Evolutionary conservation across 352 stramenopile genomes (phyloP), one percentile per base, ranked within the genome.

Genomic region (Phytophthora pini): DNA sequence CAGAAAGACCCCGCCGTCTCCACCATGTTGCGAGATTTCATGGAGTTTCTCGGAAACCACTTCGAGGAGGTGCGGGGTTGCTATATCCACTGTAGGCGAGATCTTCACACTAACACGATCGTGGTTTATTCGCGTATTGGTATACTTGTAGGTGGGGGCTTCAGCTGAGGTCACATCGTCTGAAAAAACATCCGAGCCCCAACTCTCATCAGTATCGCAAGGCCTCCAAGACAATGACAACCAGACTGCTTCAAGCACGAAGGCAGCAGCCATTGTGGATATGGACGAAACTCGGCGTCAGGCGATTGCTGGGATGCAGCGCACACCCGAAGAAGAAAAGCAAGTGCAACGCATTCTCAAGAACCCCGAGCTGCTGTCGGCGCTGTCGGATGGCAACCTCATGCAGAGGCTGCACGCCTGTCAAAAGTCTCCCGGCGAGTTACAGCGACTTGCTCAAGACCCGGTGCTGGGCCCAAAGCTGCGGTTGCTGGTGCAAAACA

Each of bases 281-380:
- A 34, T 90, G 47, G 76, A 90, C 32, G 75, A 79, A 8, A 57
- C 58, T 10, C 70, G 80, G n/a, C 84, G 77, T 15, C 43, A 83
- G 12, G 84, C 84, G 8, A 82, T 93, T 41, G 72, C 70, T n/a
- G 70, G 56, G 22, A 92, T 92, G 82, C 44, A 77, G 53, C 77
- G 76, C 5, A 68, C 80, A 5, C 71, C 78, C 0, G 70, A 84
- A 29, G 86, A 94, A 65, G 83, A 94, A 31, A 68, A 67, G 41
- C 80, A 93, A 55, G 80, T 93, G 34, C 80, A 93, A 60, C 55
- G 55, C 15, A 90, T 94, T 34, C 58, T 93, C 55, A 47, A 79
- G n/a, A 77, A 87, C 36, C 84, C 84, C 8, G 80, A 87, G 59
- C 72, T 94, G 29, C 56, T 91, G 24, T 74, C 65, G 0, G 82